Conservation (phyloP, 306 rosid species). For the Lathyrus aphaca region DNA sequence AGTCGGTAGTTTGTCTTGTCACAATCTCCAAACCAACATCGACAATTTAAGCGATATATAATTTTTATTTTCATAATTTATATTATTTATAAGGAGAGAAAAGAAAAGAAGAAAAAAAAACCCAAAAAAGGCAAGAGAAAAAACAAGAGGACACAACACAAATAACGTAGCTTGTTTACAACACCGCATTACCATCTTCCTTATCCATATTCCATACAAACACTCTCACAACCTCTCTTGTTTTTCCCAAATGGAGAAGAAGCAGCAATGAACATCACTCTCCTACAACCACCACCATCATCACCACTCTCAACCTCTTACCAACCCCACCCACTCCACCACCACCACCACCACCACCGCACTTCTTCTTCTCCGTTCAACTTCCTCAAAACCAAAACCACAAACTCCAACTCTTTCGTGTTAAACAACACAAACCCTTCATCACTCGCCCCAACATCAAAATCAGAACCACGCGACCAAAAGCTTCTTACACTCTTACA, state of each 20-base stretch:
- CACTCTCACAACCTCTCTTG: not conserved
- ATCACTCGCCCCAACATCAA: constrained; percentile 35
- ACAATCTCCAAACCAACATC: too few species aligned
- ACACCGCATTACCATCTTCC: constrained; percentile 13
- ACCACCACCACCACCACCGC: constrained; percentile 38
- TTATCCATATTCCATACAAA: constrained; percentile 33
- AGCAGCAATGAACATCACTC: constrained; percentile 58
- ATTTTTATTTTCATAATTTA: too few species aligned
- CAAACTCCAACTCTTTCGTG: constrained; percentile 25
- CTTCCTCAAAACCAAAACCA: constrained; percentile 39
- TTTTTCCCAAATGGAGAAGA: constrained; percentile 52
- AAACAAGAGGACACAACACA: constrained; percentile 50
- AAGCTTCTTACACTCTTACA: constrained; percentile 68
- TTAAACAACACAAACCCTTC: constrained; percentile 49
- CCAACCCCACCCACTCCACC: constrained; percentile 34
- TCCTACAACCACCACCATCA: constrained; percentile 29
- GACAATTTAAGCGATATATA: too few species aligned
- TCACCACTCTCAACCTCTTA: constrained; percentile 33
- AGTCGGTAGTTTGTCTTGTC: too few species aligned
- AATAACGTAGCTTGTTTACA: constrained; percentile 51
- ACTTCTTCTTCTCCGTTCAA: constrained; percentile 37
- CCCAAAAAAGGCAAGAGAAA: not conserved
- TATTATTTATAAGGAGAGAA: not conserved
- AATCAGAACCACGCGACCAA: constrained; percentile 53
- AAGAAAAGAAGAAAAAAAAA: not conserved